Evolutionary conservation across 768 basidiomycete genomes (phyloP).

Genomic region (Kwoniella botswanensis): DNA sequence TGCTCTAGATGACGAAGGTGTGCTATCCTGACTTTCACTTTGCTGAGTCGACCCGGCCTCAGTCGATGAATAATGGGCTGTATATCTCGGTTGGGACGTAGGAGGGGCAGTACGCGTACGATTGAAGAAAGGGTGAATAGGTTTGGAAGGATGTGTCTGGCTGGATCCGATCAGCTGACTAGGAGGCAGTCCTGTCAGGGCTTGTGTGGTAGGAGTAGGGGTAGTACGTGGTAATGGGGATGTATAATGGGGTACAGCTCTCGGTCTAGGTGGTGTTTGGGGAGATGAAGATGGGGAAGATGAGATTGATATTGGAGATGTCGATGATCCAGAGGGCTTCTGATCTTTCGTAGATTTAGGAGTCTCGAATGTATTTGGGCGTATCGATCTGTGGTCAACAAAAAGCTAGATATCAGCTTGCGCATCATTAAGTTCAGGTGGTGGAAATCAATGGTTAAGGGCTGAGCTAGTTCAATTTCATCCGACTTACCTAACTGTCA

Average conservation of each 20-base stretch:
- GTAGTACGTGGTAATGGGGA: slow-evolving; percentile 36
- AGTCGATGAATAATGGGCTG: slow-evolving; percentile 41
- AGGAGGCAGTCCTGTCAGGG: no score
- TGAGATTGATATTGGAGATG: slow-evolving; percentile 32
- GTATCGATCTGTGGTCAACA: not conserved
- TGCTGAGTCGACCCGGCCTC: slow-evolving; percentile 17
- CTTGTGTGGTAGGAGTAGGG: slow-evolving; percentile 11
- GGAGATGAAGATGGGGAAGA: slow-evolving; percentile 23
- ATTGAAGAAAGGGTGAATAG: slow-evolving; percentile 53
- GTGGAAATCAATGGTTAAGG: not conserved
- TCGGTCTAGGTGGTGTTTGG: slow-evolving; percentile 13
- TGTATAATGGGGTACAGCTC: slow-evolving; percentile 25
- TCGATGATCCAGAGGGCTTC: slow-evolving; percentile 11
- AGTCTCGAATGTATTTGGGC: not conserved
- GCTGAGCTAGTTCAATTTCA: no score
- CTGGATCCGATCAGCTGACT: not conserved
- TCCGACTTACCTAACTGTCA: slow-evolving; percentile 1
- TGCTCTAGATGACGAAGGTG: not conserved
- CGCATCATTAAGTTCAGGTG: not conserved
- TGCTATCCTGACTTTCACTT: not conserved
- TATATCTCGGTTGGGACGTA: slow-evolving; percentile 33
- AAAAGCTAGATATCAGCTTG: not conserved
- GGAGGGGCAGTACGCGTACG: slow-evolving; percentile 25
- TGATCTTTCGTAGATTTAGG: not conserved
- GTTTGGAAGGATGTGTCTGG: slow-evolving; percentile 7